Evolutionary conservation across 345 rosid species (phyloP).

Genomic region (Excoecaria agallocha): DNA sequence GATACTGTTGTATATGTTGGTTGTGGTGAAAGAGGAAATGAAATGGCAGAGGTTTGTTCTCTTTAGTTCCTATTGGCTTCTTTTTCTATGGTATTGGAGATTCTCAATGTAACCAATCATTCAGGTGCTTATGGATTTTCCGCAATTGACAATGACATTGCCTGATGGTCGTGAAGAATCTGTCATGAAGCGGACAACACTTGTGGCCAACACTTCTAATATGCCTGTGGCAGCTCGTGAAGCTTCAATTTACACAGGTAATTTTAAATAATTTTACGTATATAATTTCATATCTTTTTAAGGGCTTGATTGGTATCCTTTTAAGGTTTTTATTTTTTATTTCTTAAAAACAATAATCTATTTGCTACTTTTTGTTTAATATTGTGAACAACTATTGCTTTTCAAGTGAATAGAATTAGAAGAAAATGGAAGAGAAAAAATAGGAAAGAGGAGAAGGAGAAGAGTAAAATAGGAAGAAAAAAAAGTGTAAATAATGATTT

Average conservation of each 20-base stretch:
- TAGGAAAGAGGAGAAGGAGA: too few species aligned
- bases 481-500: too few species aligned
- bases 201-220: conserved; percentile 98
- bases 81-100: not conserved
- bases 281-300: not conserved
- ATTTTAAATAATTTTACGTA: not conserved
- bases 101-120: conserved; percentile 7
- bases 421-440: too few species aligned
- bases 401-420: too few species aligned
- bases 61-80: conserved; percentile 11
- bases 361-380: too few species aligned
- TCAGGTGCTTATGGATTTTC: conserved; percentile 99
- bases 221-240: conserved; percentile 99
- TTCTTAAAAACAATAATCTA: too few species aligned
- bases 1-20: conserved; percentile 98
- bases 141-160: conserved; percentile 99
- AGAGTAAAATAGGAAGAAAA: too few species aligned
- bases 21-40: conserved; percentile 99
- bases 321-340: too few species aligned
- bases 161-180: conserved; percentile 99
- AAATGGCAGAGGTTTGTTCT: conserved; percentile 91
- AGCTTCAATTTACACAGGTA: conserved; percentile 99
- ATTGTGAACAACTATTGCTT: too few species aligned
- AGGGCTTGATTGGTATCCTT: too few species aligned
- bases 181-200: conserved; percentile 99